Conservation (phyloP, 2,329 filamentous ascomycete species). For the Diaporthe humulicola region DNA sequence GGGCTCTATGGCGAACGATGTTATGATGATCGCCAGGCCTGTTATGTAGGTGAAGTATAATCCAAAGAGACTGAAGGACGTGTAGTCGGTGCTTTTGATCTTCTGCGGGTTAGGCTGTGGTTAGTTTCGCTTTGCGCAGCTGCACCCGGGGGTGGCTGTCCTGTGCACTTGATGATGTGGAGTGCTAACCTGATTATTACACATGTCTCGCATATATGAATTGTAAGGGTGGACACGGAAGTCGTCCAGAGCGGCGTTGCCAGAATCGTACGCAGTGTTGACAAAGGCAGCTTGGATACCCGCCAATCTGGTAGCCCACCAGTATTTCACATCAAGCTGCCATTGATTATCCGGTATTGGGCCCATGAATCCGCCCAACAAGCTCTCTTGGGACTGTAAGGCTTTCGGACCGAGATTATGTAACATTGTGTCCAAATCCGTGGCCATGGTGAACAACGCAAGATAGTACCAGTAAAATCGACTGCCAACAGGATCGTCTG, state of each 20-base stretch:
- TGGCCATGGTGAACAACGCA: neutral
- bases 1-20: neutral
- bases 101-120: neutral
- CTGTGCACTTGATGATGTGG: neutral
- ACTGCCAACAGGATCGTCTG: neutral
- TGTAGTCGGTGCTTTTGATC: neutral
- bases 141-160: neutral
- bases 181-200: neutral
- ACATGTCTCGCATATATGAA: neutral
- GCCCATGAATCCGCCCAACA: neutral
- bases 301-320: neutral
- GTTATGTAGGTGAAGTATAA: neutral
- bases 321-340: neutral
- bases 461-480: neutral
- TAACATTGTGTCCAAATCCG: neutral
- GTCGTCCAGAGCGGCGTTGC: neutral
- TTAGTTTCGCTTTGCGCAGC: neutral
- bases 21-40: neutral
- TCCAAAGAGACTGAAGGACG: neutral
- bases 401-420: neutral
- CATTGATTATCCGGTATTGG: neutral
- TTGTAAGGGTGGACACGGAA: neutral
- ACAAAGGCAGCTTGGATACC: neutral
- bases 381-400: neutral
- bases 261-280: neutral